These are phyloP conservation scores for Bipolaris bicolor DNA, from an alignment of 2,329 filamentous ascomycete species.

Conservation along the genomic window DNA sequence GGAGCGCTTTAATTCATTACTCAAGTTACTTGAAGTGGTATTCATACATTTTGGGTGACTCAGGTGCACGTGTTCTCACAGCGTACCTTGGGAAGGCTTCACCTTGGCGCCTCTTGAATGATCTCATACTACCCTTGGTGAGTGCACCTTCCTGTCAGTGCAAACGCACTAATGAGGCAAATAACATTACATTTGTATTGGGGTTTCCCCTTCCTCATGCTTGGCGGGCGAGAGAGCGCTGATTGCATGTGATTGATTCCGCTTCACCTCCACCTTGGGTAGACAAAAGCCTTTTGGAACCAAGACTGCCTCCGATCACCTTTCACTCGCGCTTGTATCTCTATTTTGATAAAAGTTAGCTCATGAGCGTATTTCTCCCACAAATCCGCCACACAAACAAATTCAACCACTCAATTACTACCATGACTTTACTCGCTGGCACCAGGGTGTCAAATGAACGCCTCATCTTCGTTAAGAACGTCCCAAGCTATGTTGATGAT, in stretches of 20 bases:
- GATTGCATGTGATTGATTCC: neutral
- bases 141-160: neutral
- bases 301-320: constrained; percentile 1
- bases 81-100: neutral
- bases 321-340: neutral
- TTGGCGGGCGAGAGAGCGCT: neutral
- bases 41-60: neutral
- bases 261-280: neutral
- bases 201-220: neutral
- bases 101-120: neutral
- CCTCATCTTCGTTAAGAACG: constrained; percentile 30
- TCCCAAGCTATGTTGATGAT: constrained; percentile 16
- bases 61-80: neutral
- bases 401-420: neutral
- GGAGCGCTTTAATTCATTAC: neutral
- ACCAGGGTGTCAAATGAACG: constrained; percentile 14
- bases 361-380: neutral
- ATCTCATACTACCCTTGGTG: neutral
- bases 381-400: neutral
- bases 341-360: neutral
- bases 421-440: constrained; percentile 2
- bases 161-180: neutral
- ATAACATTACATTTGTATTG: neutral
- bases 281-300: neutral
- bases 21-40: neutral